phyloP scores from a whole-genome alignment of 225 moss, liverwort and hornwort species.

The Marchantia paleacea region DNA sequence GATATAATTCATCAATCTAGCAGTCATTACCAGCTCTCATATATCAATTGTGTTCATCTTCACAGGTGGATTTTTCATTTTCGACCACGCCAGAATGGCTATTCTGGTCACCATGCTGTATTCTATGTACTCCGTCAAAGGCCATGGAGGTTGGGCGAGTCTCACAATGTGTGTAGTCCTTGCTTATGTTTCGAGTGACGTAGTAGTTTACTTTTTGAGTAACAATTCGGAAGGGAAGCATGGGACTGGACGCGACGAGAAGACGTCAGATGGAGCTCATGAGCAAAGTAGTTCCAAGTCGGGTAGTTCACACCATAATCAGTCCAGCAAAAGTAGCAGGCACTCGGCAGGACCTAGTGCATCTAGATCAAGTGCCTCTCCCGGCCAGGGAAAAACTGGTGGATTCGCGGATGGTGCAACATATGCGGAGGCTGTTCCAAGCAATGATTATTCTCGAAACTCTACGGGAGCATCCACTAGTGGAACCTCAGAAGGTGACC shows the following conservation, averaged over 20 bases:
- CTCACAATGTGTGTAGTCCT: constrained; percentile 54
- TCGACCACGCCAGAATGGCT: constrained; percentile 63
- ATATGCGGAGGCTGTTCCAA: constrained; percentile 48
- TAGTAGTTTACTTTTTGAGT: constrained; percentile 69
- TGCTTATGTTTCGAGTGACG: constrained; percentile 74
- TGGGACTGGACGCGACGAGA: constrained; percentile 38
- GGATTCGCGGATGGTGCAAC: constrained; percentile 39
- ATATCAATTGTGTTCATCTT: constrained; percentile 3
- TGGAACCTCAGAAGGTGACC: constrained; percentile 71
- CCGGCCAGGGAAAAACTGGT: constrained; percentile 18
- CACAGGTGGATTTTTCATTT: constrained; percentile 71
- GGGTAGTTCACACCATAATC: constrained; percentile 35
- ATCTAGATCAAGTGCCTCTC: constrained; percentile 18
- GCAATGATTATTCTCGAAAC: constrained; percentile 53
- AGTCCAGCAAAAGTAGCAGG: constrained; percentile 27
- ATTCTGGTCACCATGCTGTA: constrained; percentile 72
- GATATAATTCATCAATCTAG: not conserved
- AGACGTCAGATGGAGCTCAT: constrained; percentile 51
- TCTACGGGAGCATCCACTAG: constrained; percentile 84
- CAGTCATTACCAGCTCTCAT: not conserved
- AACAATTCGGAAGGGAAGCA: constrained; percentile 54
- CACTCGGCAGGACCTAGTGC: constrained; percentile 28
- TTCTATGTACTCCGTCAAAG: constrained; percentile 58
- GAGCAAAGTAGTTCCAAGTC: constrained; percentile 46
- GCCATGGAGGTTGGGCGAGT: constrained; percentile 77